phyloP scores from a whole-genome alignment of 306 rosid species.

The Spatholobus suberectus region DNA sequence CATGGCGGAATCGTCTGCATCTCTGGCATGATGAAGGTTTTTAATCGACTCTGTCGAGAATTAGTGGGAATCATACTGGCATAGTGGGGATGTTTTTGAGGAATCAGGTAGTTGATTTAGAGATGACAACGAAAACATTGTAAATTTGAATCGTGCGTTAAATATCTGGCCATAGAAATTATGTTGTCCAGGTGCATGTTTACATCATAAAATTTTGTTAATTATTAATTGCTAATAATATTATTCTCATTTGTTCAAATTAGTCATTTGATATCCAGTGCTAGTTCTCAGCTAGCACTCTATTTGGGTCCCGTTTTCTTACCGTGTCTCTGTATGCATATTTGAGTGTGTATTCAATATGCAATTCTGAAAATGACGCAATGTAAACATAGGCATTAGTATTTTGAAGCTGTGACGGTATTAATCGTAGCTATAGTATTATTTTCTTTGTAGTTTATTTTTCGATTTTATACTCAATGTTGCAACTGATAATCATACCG shows the following conservation, averaged over 20 bases:
- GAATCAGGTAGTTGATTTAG: slow-evolving; percentile 48
- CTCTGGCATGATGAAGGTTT: slow-evolving; percentile 47
- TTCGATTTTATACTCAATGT: not conserved
- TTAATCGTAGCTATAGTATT: not conserved
- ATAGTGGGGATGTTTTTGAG: slow-evolving; percentile 44
- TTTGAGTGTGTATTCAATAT: not conserved
- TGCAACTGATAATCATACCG: not conserved
- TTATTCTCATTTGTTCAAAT: slow-evolving; percentile 42
- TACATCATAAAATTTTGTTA: slow-evolving; percentile 36
- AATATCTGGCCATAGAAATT: slow-evolving; percentile 64
- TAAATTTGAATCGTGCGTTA: slow-evolving; percentile 66
- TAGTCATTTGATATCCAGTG: slow-evolving; percentile 20
- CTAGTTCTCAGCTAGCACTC: not conserved
- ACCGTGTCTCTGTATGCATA: not conserved
- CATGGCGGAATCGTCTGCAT: slow-evolving; percentile 51
- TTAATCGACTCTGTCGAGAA: slow-evolving; percentile 50
- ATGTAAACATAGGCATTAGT: not conserved
- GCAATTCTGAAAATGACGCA: not conserved
- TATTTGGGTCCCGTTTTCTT: slow-evolving; percentile 8
- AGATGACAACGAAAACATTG: slow-evolving; percentile 64
- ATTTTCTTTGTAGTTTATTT: not conserved
- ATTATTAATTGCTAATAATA: slow-evolving; percentile 49
- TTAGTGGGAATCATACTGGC: slow-evolving; percentile 42
- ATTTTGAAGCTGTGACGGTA: not conserved
- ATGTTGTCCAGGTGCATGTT: slow-evolving; percentile 49